A percentile compares a stretch with the other conserved stretches of the same genome.
These are phyloP conservation scores for Arabidopsis lyrata DNA, from an alignment of 441 rosid genomes.

Conservation along the genomic window DNA sequence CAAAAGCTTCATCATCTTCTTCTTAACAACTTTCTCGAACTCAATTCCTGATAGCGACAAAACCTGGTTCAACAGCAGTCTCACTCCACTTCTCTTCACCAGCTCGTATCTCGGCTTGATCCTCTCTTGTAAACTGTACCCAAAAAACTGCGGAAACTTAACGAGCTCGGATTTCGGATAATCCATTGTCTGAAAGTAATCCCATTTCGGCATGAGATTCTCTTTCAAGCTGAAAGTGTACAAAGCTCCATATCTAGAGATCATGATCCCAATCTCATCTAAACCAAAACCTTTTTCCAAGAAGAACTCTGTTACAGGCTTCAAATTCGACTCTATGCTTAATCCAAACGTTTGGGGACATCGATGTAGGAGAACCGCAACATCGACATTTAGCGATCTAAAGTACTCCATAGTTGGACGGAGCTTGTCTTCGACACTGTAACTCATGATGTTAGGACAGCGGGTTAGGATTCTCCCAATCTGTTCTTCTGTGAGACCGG, in stretches of 20 bases:
- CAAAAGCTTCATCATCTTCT: conserved; percentile 59
- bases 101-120: conserved; percentile 72
- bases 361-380: conserved; percentile 62
- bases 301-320: conserved; percentile 73
- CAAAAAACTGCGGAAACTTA: conserved; percentile 81
- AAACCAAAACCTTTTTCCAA: conserved; percentile 59
- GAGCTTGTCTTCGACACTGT: conserved; percentile 74
- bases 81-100: conserved; percentile 63
- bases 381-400: conserved; percentile 62
- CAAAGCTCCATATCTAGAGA: conserved; percentile 71
- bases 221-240: conserved; percentile 71
- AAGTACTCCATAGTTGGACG: conserved; percentile 74
- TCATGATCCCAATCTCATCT: conserved; percentile 68
- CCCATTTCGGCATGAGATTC: conserved; percentile 77
- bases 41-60: conserved; percentile 58
- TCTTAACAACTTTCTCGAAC: conserved; percentile 61
- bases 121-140: conserved; percentile 76
- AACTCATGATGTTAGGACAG: conserved; percentile 68
- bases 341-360: conserved; percentile 74
- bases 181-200: conserved; percentile 80
- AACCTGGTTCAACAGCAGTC: conserved; percentile 68
- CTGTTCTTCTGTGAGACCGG: conserved; percentile 62
- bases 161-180: conserved; percentile 70
- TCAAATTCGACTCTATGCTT: conserved; percentile 73
- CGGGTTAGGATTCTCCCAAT: conserved; percentile 72